Percentiles rank a stretch among this genome's conserved stretches.
These are phyloP conservation scores for Backusella parvicylindrica DNA, from an alignment of 192 early-diverging fungal genomes.

Conservation along the genomic window DNA sequence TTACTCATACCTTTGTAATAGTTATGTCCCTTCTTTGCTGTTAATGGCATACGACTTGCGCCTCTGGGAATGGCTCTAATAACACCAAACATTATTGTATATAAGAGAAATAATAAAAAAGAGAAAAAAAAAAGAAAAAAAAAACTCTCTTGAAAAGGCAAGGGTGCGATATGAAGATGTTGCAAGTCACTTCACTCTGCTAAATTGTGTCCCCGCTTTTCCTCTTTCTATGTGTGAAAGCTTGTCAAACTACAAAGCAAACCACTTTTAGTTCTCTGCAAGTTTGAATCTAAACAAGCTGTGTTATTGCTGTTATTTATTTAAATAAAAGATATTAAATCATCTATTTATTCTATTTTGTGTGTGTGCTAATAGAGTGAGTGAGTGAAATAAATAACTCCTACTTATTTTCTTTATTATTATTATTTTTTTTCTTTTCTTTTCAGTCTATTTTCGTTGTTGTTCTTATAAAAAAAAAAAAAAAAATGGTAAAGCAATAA, in stretches of 20 bases:
- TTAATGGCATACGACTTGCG: slow-evolving; percentile 49
- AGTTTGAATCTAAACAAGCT: no score
- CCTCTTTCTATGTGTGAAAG: no score
- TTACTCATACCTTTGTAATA: slow-evolving; percentile 51
- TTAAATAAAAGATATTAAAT: no score
- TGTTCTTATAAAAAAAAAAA: neutral
- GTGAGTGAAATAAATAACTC: neutral
- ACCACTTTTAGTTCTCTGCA: neutral
- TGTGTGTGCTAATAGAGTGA: no score
- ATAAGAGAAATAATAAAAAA: neutral
- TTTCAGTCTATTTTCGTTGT: neutral
- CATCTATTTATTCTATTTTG: no score
- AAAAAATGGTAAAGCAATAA: neutral
- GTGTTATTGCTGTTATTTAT: no score
- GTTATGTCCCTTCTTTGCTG: slow-evolving; percentile 57
- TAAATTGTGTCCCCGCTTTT: neutral
- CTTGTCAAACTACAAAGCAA: no score
- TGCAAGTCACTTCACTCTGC: neutral
- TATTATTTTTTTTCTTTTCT: neutral
- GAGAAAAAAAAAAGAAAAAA: neutral
- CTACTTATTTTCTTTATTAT: neutral
- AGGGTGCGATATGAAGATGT: neutral
- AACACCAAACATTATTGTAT: slow-evolving; percentile 53
- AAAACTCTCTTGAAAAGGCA: neutral
- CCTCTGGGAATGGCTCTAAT: slow-evolving; percentile 51